phyloP scores from a whole-genome alignment of 805 yeast species.

The Priceomyces medius region DNA sequence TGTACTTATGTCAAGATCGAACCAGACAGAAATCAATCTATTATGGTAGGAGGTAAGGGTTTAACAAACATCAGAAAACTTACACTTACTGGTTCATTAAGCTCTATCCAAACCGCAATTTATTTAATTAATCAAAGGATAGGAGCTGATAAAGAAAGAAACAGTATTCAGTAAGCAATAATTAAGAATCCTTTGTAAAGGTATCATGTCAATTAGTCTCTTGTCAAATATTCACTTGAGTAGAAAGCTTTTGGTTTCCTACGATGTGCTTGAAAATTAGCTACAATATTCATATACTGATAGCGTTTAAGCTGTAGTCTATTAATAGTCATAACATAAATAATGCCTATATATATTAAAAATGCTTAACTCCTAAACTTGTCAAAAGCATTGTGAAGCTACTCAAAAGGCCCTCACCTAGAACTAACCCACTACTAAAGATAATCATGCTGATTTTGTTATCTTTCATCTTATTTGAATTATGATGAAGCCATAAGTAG shows the following conservation, averaged over 20 bases:
- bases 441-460: slow-evolving; percentile 77
- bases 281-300: too few relatives aligned
- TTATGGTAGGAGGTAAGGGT: slow-evolving; percentile 45
- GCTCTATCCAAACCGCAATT: slow-evolving; percentile 70
- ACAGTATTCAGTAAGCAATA: slow-evolving; percentile 13
- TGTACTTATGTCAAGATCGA: slow-evolving; percentile 70
- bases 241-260: too few relatives aligned
- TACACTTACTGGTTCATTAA: slow-evolving; percentile 64
- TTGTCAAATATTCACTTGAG: too few relatives aligned
- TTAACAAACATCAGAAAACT: slow-evolving; percentile 52
- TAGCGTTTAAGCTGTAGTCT: slow-evolving; percentile 1
- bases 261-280: too few relatives aligned
- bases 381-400: slow-evolving; percentile 78
- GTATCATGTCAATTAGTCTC: too few relatives aligned
- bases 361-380: slow-evolving; percentile 46
- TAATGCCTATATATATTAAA: slow-evolving; percentile 10
- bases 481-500: slow-evolving; percentile 49
- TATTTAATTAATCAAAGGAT: slow-evolving; percentile 70
- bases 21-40: slow-evolving; percentile 53
- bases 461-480: slow-evolving; percentile 25
- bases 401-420: slow-evolving; percentile 92
- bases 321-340: slow-evolving; percentile 2
- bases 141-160: slow-evolving; percentile 60
- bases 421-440: slow-evolving; percentile 84
- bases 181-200: too few relatives aligned